phyloP scores from a whole-genome alignment of 148 eudicot species.

The Rhododendron griersonianum region DNA sequence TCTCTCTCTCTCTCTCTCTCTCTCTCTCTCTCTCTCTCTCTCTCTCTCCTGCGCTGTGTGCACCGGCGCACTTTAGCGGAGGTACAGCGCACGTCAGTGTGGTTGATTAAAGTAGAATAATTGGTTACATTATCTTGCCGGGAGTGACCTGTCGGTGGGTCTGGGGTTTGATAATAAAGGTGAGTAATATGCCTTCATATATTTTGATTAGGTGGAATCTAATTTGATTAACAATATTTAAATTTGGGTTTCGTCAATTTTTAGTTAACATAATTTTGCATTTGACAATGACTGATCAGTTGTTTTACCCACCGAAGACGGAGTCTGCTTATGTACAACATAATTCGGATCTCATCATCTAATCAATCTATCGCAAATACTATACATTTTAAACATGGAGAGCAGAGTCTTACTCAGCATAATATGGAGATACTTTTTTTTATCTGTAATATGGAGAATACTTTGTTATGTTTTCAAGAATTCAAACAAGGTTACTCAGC shows the following conservation, averaged over 20 bases:
- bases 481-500: too few species aligned
- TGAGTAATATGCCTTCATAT: not conserved
- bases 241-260: not conserved
- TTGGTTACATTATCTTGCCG: not conserved
- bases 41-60: not conserved
- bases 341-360: not conserved
- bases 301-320: not conserved
- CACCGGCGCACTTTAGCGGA: slow-evolving; percentile 7
- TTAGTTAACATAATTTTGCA: too few species aligned
- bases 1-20: not conserved
- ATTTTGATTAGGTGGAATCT: not conserved
- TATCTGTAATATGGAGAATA: too few species aligned
- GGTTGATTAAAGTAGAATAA: slow-evolving; percentile 11
- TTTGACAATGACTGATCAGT: not conserved
- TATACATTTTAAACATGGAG: not conserved
- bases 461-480: too few species aligned
- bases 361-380: too few species aligned
- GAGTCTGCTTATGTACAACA: not conserved
- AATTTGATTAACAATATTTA: not conserved
- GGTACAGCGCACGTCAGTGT: not conserved
- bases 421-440: not conserved
- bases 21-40: not conserved
- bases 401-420: not conserved
- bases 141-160: slow-evolving; percentile 23
- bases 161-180: not conserved